Evolutionary conservation across 805 yeast species (phyloP), one percentile per base, ranked within the genome.

Genomic region (Yamadazyma insecticola): DNA sequence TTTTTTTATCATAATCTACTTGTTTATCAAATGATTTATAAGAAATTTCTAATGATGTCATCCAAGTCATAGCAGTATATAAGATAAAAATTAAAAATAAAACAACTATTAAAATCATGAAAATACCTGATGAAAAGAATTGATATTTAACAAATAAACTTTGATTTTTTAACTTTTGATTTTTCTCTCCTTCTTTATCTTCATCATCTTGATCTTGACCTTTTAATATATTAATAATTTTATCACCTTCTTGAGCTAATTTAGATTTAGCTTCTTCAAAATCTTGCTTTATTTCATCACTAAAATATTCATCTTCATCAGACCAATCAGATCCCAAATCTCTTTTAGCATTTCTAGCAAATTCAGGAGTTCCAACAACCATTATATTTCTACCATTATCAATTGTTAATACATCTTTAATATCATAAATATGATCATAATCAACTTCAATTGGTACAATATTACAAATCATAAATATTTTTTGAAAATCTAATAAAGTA

Each of bases 1-100:
- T 57, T 52, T 76, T 77, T 55, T 69, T 73, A 40, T 65, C 71
- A 35, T 57, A 66, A 41, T 67, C 73, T 29, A 72, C 64, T 35
- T 72, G 80, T 60, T 78, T 84, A 37, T 86, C 95, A 48, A 88
- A 80, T 10, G 95, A 79, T 43, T 76, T 76, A 65, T 88, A 87
- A 48, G 90, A 74, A 45, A 88, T 82, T 50, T 82, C 79, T 43
- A 88, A 57, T 13, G 80, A 66, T 15, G 75, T 52, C 28, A 86
- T 61, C 92, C 95, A 86, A 30, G 73, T 50, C 39, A 87, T 67
- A 11, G 94, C 90, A 30, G 70, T 61, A 29, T 66, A 50, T 33
- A 86, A 61, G 24, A 86, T 66, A 21, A 57, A 58, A 13, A 85
- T 35, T 41, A 88, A 62, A 39, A 85, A 55, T 9, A 72, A 53